phyloP scores from a whole-genome alignment of 768 basidiomycete genomes.

The Panellus pusillus region DNA sequence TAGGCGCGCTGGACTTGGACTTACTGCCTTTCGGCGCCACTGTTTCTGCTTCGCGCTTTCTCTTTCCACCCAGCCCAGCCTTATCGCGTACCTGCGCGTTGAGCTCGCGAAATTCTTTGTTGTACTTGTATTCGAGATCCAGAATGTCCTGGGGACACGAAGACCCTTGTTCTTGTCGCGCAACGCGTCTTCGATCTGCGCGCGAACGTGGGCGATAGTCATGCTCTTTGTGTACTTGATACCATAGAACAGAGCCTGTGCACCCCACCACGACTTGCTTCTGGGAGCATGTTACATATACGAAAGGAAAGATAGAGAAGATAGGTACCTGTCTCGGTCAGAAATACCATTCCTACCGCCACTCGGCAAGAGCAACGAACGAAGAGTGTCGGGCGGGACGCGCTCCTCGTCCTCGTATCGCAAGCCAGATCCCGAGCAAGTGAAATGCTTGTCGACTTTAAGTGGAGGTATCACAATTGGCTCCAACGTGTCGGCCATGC shows the following conservation, averaged over 20 bases:
- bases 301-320: background rate
- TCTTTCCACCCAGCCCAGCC: slow-evolving; percentile 14
- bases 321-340: slow-evolving; percentile 15
- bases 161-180: slow-evolving; percentile 16
- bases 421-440: slow-evolving; percentile 14
- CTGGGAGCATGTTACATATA: background rate
- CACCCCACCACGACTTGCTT: slow-evolving; percentile 19
- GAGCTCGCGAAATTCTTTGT: slow-evolving; percentile 21
- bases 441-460: slow-evolving; percentile 15
- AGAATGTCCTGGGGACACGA: slow-evolving; percentile 17
- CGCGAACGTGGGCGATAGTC: slow-evolving; percentile 13
- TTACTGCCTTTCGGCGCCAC: slow-evolving; percentile 9
- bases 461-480: slow-evolving; percentile 19
- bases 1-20: background rate
- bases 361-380: slow-evolving; percentile 10
- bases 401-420: slow-evolving; percentile 19
- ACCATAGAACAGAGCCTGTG: slow-evolving; percentile 19
- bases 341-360: slow-evolving; percentile 17
- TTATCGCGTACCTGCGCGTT: slow-evolving; percentile 22
- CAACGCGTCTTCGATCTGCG: slow-evolving; percentile 18
- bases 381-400: slow-evolving; percentile 14
- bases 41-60: slow-evolving; percentile 9
- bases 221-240: slow-evolving; percentile 19
- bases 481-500: slow-evolving; percentile 13
- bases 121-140: slow-evolving; percentile 16